A percentile compares a stretch with the other conserved stretches of the same genome.
Evolutionary conservation across 257 asterid species (phyloP).

Genomic region (Cruciata laevipes): DNA sequence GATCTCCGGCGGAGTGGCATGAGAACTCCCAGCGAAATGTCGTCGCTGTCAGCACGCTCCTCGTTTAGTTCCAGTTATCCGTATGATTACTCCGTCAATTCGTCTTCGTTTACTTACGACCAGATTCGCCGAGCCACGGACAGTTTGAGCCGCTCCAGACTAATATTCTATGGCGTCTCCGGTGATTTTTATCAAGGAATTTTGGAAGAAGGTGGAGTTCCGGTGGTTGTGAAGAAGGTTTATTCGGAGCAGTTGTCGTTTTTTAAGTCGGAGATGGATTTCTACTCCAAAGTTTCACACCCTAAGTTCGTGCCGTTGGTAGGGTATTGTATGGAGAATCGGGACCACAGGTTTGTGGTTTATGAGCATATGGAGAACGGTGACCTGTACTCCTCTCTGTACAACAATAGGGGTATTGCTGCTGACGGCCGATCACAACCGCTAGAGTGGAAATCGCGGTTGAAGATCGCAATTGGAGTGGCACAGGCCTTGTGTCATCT

Average conservation of each 20-base stretch:
- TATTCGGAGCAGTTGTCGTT: not conserved
- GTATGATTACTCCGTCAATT: not conserved
- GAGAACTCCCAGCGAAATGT: constrained; percentile 2
- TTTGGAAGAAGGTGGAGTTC: not conserved
- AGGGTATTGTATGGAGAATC: constrained; percentile 3
- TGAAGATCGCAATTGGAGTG: constrained; percentile 11
- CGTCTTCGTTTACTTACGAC: constrained; percentile 6
- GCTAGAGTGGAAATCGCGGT: constrained; percentile 7
- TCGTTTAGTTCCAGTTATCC: not conserved
- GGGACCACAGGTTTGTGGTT: constrained; percentile 4
- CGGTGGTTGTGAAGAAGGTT: constrained; percentile 6
- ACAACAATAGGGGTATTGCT: not conserved
- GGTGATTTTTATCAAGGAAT: constrained; percentile 4
- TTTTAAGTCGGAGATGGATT: constrained; percentile 10
- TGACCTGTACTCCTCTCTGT: not conserved
- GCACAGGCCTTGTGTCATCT: constrained; percentile 13
- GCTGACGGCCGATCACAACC: not conserved
- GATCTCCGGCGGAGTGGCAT: not conserved
- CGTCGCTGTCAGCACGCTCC: not conserved
- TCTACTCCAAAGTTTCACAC: constrained; percentile 3
- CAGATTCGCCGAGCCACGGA: constrained; percentile 6
- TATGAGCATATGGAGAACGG: constrained; percentile 2
- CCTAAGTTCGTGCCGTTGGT: constrained; percentile 11
- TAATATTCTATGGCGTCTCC: not conserved
- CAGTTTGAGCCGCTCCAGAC: not conserved